These are phyloP conservation scores for Saccharomycopsis fermentans DNA, from an alignment of 805 yeast species.

Conservation along the genomic window DNA sequence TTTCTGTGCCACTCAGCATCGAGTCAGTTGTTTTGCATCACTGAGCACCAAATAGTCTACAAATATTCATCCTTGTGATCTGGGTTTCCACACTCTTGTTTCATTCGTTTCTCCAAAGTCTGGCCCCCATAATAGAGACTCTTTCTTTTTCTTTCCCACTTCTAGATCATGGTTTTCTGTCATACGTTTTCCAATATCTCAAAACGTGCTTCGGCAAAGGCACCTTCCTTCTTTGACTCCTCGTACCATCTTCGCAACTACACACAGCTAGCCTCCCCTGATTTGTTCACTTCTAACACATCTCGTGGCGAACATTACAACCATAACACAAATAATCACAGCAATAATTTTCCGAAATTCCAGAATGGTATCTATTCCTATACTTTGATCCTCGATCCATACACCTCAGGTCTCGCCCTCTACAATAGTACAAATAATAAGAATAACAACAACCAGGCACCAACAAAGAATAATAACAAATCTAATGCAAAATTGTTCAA, in stretches of 20 bases:
- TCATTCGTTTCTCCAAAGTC: too few species aligned
- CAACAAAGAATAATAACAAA: neutral
- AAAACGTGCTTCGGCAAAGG: slow-evolving; percentile 15
- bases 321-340: neutral
- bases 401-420: slow-evolving; percentile 8
- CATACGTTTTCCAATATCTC: slow-evolving; percentile 11
- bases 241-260: slow-evolving; percentile 18
- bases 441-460: neutral
- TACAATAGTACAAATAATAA: slow-evolving; percentile 9
- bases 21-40: too few species aligned
- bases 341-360: slow-evolving; percentile 13
- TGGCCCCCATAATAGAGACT: too few species aligned
- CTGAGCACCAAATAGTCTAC: too few species aligned
- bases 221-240: slow-evolving; percentile 18
- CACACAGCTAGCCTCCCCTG: slow-evolving; percentile 16
- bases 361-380: slow-evolving; percentile 12
- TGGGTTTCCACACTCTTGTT: too few species aligned
- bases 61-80: too few species aligned
- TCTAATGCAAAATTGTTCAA: neutral
- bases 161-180: slow-evolving; percentile 5
- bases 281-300: slow-evolving; percentile 17
- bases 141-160: neutral
- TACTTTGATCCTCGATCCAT: slow-evolving; percentile 14
- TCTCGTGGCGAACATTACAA: slow-evolving; percentile 1
- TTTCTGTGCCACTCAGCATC: too few species aligned